Evolutionary conservation across 2,329 filamentous ascomycete species (phyloP).

Genomic region (Bimuria novae-zelandiae): DNA sequence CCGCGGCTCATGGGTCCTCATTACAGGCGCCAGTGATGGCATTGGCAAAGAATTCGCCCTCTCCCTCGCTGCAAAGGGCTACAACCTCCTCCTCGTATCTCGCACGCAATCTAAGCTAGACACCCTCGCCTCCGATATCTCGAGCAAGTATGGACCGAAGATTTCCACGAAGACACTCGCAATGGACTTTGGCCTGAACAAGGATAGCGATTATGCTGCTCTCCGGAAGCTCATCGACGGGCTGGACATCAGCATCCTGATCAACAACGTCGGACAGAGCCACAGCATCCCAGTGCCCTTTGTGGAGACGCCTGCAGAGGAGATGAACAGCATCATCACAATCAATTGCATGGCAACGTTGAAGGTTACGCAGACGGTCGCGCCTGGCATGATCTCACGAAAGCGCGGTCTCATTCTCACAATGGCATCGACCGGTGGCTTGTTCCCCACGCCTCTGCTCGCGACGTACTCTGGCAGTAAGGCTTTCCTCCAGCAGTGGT

Average conservation of each 20-base stretch:
- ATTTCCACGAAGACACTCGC: constrained; percentile 77
- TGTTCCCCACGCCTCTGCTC: constrained; percentile 87
- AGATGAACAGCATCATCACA: constrained; percentile 87
- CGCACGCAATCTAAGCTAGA: constrained; percentile 93
- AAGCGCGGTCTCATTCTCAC: constrained; percentile 89
- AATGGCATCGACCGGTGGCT: constrained; percentile 95
- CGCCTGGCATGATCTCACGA: constrained; percentile 81
- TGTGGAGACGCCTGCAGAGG: constrained; percentile 73
- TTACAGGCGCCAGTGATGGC: constrained; percentile 95
- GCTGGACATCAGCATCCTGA: constrained; percentile 81
- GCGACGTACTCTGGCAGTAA: constrained; percentile 98
- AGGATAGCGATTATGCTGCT: constrained; percentile 77
- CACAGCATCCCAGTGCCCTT: constrained; percentile 94
- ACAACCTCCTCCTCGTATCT: constrained; percentile 93
- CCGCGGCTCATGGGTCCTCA: constrained; percentile 89
- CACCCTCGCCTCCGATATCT: constrained; percentile 74
- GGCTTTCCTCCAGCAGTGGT: constrained; percentile 98
- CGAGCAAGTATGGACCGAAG: constrained; percentile 65
- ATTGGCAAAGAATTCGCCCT: constrained; percentile 95
- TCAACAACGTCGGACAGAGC: constrained; percentile 97
- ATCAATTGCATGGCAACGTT: constrained; percentile 95
- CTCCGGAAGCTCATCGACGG: constrained; percentile 70
- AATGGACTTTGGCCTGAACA: constrained; percentile 88
- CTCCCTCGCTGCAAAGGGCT: constrained; percentile 87
- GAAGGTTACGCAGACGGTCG: constrained; percentile 81